Base-by-base conservation (phyloP, 331 rosid species). In the Acacia concinna region DNA sequence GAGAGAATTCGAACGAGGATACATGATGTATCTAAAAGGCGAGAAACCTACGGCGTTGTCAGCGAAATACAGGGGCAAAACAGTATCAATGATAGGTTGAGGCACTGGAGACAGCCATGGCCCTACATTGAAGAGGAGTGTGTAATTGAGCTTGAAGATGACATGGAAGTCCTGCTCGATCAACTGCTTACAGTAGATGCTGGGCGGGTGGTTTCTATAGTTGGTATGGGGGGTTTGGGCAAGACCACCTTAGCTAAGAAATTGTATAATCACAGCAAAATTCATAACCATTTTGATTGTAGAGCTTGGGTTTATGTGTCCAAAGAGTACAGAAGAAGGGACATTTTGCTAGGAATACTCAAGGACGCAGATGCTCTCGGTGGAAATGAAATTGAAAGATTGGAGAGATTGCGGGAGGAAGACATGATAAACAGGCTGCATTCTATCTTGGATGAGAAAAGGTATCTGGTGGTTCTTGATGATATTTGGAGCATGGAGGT, bases 151-250 rank as follows among this genome's bases (percentile, higher is more conserved):
- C 86, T 82, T 10, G 73, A 82, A 49, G 89, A 82, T 60, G 81
- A 79, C 79, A 71, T 76, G 54, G 82, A 14, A 28, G 20, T 46
- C 4, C 68, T 82, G 18, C 66, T 82, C 14, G 7, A 47, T 6
- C 82, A 76, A 72, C 76, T 85, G 47, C 52, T 75, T 66, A 23
- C 70, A 0, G 0, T 28, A 76, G 86, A 81, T 12, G 21, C 74
- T 8, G 73, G 70, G 21, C 64, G 73, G 15, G 86, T 82, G 59
- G 88, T 85, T 76, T 85, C 88, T 17, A 72, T 85, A 28, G 84
- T 85, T 76, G 88, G 88, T 1, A 85, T 85, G 88, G 88, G 88
- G 28, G 88, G 88, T 67, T 71, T 82, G 41, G 88, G 88, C 18
- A 85, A 85, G 60, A 85, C 88, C 13, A 85, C 88, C 7, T 49